These are phyloP conservation scores for Tinospora cordifolia DNA, from an alignment of 164 flowering plant genomes.

Conservation along the genomic window DNA sequence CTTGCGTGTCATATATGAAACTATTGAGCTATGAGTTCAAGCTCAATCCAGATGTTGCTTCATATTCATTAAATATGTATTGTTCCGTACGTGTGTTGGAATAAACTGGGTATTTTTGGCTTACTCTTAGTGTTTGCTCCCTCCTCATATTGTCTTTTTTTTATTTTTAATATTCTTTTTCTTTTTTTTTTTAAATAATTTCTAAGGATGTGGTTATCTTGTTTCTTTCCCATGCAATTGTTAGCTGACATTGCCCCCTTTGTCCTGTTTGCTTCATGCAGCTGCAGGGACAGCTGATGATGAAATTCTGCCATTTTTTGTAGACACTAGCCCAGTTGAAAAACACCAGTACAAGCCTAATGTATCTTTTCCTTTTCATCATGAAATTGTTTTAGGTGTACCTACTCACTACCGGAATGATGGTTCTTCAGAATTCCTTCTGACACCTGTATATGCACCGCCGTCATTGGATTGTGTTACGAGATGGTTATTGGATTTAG, in stretches of 20 bases:
- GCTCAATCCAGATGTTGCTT: not conserved
- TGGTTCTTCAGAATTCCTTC: slow-evolving; percentile 60
- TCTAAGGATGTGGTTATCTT: not conserved
- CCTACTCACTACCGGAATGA: slow-evolving; percentile 65
- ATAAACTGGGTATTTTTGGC: not conserved
- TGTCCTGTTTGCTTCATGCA: slow-evolving; percentile 9
- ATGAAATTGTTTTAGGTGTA: slow-evolving; percentile 38
- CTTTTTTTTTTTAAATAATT: slow-evolving; percentile 2
- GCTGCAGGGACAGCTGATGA: slow-evolving; percentile 25
- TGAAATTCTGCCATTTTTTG: slow-evolving; percentile 37
- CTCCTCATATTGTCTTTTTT: not conserved
- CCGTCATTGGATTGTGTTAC: slow-evolving; percentile 59
- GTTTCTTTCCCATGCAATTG: not conserved
- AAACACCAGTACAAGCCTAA: slow-evolving; percentile 14
- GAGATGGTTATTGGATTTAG: slow-evolving; percentile 38
- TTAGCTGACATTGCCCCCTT: not conserved
- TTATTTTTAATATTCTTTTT: slow-evolving; percentile 2
- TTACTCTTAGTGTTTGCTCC: not conserved
- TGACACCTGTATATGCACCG: slow-evolving; percentile 64
- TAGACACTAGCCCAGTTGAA: slow-evolving; percentile 17
- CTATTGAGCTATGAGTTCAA: not conserved
- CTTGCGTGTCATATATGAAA: not conserved
- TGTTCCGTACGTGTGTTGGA: not conserved
- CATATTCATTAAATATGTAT: not conserved
- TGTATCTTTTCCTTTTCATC: slow-evolving; percentile 16